Evolutionary conservation across 1,284 basidiomycete species (phyloP), one percentile per base, ranked within the genome.

Genomic region (Polyporus tsugae): DNA sequence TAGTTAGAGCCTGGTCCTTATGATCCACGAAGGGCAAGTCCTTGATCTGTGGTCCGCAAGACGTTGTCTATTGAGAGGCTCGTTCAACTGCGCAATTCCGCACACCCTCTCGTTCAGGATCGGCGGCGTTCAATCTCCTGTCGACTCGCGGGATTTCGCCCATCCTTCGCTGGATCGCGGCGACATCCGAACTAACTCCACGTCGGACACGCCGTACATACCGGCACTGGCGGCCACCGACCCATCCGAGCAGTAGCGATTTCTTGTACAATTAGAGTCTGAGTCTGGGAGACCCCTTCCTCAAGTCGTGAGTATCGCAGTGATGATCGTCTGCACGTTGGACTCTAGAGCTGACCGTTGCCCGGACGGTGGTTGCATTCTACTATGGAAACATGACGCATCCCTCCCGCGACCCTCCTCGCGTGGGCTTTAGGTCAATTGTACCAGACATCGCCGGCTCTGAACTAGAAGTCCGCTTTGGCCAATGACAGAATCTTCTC

Each of bases 331-430:
- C n/a, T n/a, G n/a, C n/a, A n/a, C n/a, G n/a, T n/a, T n/a, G n/a
- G n/a, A n/a, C n/a, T n/a, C n/a, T n/a, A n/a, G n/a, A n/a, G 35
- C 15, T 19, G 15, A 25, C 33, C 36, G 29, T 29, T 7, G 3
- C 39, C 41, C 82, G 80, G 13, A 79, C 75, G 19, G 74, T 82
- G 13, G 76, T 78, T 7, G 78, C 88, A 22, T 91, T 87, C 75
- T 85, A 91, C 76, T 91, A 86, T 71, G 90, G 90, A 13, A 90
- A 91, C 73, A n/a, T 91, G 58, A 86, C 85, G 0, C 83, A 86
- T 66, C 90, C 90, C 0, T 89, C 87, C 0, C 78, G 79, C 63
- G 90, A 92, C 73, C 85, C 85, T 2, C 88, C 91, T 0, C 85
- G 87, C 9, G 84, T 93, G 58, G 91, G 91, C 6, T 82, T 93